These are phyloP conservation scores for Fusarium setosum DNA, from an alignment of 2,329 filamentous ascomycete species.

Conservation along the genomic window DNA sequence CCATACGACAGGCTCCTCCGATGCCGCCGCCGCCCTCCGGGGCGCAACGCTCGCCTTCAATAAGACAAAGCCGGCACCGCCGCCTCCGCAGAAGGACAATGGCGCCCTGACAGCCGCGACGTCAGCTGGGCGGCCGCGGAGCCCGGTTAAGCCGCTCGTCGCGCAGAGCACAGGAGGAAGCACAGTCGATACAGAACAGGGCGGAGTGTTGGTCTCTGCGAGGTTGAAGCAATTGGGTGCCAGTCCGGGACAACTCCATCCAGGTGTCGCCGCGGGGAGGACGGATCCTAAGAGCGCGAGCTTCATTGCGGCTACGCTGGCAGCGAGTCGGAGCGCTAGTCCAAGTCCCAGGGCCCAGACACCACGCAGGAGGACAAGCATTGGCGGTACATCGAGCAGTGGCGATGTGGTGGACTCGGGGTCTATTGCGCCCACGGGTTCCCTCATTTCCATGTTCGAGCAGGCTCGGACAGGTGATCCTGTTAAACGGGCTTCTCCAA, in stretches of 20 bases:
- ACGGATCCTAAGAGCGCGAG: constrained; percentile 64
- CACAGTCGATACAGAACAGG: constrained; percentile 37
- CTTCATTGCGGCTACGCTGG: constrained; percentile 68
- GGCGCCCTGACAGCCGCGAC: constrained; percentile 59
- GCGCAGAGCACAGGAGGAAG: constrained; percentile 55
- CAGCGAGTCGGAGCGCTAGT: constrained; percentile 63
- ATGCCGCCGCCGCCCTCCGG: constrained; percentile 60
- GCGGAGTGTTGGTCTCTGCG: constrained; percentile 35
- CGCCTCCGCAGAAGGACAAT: constrained; percentile 45
- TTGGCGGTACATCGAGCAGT: constrained; percentile 41
- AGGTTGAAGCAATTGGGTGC: constrained; percentile 41
- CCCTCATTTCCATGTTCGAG: constrained; percentile 78
- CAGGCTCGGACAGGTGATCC: constrained; percentile 52
- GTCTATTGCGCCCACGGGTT: constrained; percentile 70
- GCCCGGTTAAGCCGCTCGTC: constrained; percentile 41
- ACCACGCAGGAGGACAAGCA: constrained; percentile 46
- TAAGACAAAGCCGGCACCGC: constrained; percentile 47
- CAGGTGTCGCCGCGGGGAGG: constrained; percentile 20
- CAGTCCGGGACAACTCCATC: constrained; percentile 33
- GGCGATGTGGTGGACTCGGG: constrained; percentile 58
- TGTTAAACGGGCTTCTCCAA: constrained; percentile 47
- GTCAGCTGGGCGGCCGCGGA: constrained; percentile 49
- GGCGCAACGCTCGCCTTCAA: constrained; percentile 68
- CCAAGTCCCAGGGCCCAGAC: constrained; percentile 45
- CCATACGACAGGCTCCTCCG: constrained; percentile 45